Percentiles rank a stretch among this genome's conserved stretches.
Evolutionary conservation across 306 rosid species (phyloP).

Genomic region (Quercus bicolor): DNA sequence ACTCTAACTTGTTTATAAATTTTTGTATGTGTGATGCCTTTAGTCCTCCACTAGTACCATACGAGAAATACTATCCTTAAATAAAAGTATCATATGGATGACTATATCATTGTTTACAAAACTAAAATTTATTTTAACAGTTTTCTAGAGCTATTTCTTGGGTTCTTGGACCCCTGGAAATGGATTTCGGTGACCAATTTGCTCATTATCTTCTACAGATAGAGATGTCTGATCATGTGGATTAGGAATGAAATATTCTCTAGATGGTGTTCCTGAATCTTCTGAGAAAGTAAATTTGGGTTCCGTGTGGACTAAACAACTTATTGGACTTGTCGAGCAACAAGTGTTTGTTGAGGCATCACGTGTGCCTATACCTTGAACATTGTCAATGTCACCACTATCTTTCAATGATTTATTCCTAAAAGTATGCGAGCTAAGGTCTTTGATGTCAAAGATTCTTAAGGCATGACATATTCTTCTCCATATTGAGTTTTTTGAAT

Average conservation of each 20-base stretch:
- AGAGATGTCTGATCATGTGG: not conserved
- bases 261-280: not conserved
- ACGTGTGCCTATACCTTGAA: not conserved
- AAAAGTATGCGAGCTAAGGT: slow-evolving; percentile 21
- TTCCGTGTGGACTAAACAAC: not conserved
- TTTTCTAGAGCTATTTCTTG: no score
- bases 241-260: not conserved
- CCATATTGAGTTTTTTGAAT: not conserved
- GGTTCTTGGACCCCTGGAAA: no score
- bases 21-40: no score
- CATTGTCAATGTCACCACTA: not conserved
- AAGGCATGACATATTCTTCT: slow-evolving; percentile 9
- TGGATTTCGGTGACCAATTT: not conserved
- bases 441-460: slow-evolving; percentile 23
- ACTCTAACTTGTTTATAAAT: no score
- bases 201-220: no score
- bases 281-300: no score
- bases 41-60: no score
- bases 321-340: slow-evolving; percentile 9
- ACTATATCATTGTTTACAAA: no score
- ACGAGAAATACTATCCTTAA: no score
- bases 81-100: no score
- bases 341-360: not conserved
- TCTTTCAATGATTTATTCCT: not conserved
- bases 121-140: no score